Percentiles rank a stretch among this genome's conserved stretches.
These are phyloP conservation scores for Castanopsis chinensis DNA, from an alignment of 306 rosid genomes.

Conservation along the genomic window DNA sequence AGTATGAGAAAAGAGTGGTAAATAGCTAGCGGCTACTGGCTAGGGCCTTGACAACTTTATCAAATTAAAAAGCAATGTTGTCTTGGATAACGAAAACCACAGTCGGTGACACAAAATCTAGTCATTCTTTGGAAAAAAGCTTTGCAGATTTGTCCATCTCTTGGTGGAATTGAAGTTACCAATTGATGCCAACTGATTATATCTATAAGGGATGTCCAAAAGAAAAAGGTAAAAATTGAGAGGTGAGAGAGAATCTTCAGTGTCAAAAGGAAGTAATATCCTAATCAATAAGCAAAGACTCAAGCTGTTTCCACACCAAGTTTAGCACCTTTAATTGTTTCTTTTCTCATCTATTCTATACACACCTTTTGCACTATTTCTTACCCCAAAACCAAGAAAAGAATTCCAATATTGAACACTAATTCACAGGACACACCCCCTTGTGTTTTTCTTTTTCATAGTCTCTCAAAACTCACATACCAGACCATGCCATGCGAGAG, in stretches of 20 bases:
- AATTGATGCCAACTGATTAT: neutral
- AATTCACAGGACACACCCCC: too few species aligned
- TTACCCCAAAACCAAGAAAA: slow-evolving; percentile 15
- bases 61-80: too few species aligned
- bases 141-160: neutral
- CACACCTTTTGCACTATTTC: slow-evolving; percentile 16
- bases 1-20: too few species aligned
- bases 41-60: too few species aligned
- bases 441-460: too few species aligned
- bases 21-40: too few species aligned
- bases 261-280: slow-evolving; percentile 23
- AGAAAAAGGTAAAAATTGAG: slow-evolving; percentile 25
- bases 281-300: slow-evolving; percentile 27
- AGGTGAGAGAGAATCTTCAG: slow-evolving; percentile 39
- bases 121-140: too few species aligned
- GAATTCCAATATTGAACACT: slow-evolving; percentile 15
- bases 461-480: too few species aligned
- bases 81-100: too few species aligned
- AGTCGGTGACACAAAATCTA: too few species aligned
- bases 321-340: slow-evolving; percentile 37
- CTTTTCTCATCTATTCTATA: neutral
- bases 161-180: neutral
- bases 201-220: slow-evolving; percentile 32
- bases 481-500: too few species aligned
- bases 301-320: slow-evolving; percentile 63